Evolutionary conservation across 805 yeast species (phyloP).

Genomic region (Candida glaebosa): DNA sequence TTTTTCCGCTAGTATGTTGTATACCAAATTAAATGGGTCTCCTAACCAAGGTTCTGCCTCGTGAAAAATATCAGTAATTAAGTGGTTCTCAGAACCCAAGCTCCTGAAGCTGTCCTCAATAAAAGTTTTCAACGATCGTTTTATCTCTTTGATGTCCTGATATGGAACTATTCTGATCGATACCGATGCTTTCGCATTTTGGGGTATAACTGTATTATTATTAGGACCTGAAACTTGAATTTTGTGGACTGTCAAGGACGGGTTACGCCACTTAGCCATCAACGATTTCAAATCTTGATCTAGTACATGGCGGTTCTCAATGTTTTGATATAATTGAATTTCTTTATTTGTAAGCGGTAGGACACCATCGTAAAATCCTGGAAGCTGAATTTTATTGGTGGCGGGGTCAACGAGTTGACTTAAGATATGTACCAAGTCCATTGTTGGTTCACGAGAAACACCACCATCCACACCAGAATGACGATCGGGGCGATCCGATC

Average conservation of each 20-base stretch:
- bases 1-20: conserved; percentile 60
- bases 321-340: conserved; percentile 55
- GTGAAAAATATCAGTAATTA: conserved; percentile 61
- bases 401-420: conserved; percentile 54
- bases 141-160: conserved; percentile 64
- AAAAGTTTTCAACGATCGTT: conserved; percentile 44
- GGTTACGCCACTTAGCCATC: conserved; percentile 82
- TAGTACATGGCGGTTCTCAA: conserved; percentile 40
- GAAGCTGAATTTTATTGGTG: conserved; percentile 50
- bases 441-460: conserved; percentile 79
- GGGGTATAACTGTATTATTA: conserved; percentile 87
- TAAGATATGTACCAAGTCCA: conserved; percentile 74
- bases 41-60: conserved; percentile 98
- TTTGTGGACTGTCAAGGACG: conserved; percentile 84
- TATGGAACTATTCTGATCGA: conserved; percentile 89
- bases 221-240: conserved; percentile 87
- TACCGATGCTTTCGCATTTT: conserved; percentile 66
- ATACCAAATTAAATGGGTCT: conserved; percentile 72
- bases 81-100: conserved; percentile 57
- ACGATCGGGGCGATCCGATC: conserved; percentile 76
- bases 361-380: conserved; percentile 70
- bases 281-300: conserved; percentile 44
- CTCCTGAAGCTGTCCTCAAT: conserved; percentile 44
- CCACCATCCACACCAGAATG: conserved; percentile 99
- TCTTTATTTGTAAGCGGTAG: conserved; percentile 57